Evolutionary conservation across 192 early-diverging fungal genomes (phyloP).

Genomic region (Linderina pennispora): DNA sequence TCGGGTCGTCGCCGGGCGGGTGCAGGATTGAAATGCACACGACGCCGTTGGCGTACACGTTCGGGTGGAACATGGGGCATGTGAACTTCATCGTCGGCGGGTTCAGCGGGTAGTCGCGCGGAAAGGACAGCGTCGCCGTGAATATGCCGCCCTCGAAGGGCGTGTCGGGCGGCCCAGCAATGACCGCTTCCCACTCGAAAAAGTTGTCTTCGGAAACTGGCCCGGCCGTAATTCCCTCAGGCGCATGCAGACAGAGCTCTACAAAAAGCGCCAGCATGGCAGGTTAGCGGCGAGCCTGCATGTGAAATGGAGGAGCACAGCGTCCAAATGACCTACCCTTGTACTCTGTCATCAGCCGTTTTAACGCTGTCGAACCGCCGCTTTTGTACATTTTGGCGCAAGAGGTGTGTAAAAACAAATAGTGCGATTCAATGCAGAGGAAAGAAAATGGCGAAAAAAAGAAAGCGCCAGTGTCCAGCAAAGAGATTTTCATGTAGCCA

Average conservation of each 20-base stretch:
- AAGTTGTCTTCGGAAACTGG: slow-evolving; percentile 72
- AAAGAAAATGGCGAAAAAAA: slow-evolving; percentile 9
- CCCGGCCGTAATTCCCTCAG: slow-evolving; percentile 89
- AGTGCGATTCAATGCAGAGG: slow-evolving; percentile 3
- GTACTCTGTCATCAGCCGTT: slow-evolving; percentile 92
- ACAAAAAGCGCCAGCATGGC: slow-evolving; percentile 5
- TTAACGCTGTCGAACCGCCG: slow-evolving; percentile 70
- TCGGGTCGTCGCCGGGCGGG: slow-evolving; percentile 95
- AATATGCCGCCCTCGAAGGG: slow-evolving; percentile 96
- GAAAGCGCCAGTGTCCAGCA: no score
- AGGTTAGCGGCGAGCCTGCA: no score
- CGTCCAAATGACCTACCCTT: slow-evolving; percentile 50
- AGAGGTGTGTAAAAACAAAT: slow-evolving; percentile 14
- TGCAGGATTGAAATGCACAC: slow-evolving; percentile 99
- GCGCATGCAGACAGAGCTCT: slow-evolving; percentile 84
- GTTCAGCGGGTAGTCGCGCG: slow-evolving; percentile 90
- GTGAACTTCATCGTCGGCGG: slow-evolving; percentile 98
- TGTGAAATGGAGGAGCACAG: neutral
- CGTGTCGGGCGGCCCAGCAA: slow-evolving; percentile 78
- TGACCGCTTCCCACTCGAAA: slow-evolving; percentile 36
- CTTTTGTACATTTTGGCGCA: slow-evolving; percentile 40
- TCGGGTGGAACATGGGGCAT: slow-evolving; percentile 92
- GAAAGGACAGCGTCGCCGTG: slow-evolving; percentile 80
- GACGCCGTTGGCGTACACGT: slow-evolving; percentile 91
- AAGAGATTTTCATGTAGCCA: no score